Evolutionary conservation across 1,284 basidiomycete species (phyloP).

Genomic region (Blastosporella zonata): DNA sequence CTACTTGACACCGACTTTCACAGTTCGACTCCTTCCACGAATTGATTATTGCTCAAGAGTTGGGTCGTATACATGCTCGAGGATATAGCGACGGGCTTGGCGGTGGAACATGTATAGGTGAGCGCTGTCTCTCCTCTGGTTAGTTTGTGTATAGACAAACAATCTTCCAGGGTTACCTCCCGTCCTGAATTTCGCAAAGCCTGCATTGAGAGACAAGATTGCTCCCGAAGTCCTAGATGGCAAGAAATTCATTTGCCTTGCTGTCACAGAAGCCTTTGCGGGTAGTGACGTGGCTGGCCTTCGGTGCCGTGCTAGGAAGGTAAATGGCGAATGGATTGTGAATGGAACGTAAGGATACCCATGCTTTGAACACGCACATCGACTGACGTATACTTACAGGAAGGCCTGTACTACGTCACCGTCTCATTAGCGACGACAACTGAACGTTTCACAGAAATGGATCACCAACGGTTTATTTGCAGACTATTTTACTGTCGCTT

Average conservation of each 20-base stretch:
- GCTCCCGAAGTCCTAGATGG: slow-evolving; percentile 80
- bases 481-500: slow-evolving; percentile 63
- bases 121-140: neutral
- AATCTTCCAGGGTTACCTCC: slow-evolving; percentile 79
- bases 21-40: slow-evolving; percentile 83
- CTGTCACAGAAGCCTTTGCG: slow-evolving; percentile 86
- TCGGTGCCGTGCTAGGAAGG: slow-evolving; percentile 80
- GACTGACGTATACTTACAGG: neutral
- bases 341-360: slow-evolving; percentile 48
- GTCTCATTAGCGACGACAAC: neutral
- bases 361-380: neutral
- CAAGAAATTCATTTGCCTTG: slow-evolving; percentile 79
- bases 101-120: slow-evolving; percentile 20
- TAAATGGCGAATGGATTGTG: slow-evolving; percentile 85
- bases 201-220: slow-evolving; percentile 75
- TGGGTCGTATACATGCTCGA: slow-evolving; percentile 69
- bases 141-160: neutral
- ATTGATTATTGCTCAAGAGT: slow-evolving; percentile 87
- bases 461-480: slow-evolving; percentile 75
- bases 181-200: slow-evolving; percentile 80
- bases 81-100: slow-evolving; percentile 63
- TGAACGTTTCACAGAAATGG: slow-evolving; percentile 58
- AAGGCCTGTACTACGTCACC: slow-evolving; percentile 4
- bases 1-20: neutral
- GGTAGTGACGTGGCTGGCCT: slow-evolving; percentile 88